phyloP scores from a whole-genome alignment of 2,329 filamentous ascomycete species.

The Claviceps paspali region DNA sequence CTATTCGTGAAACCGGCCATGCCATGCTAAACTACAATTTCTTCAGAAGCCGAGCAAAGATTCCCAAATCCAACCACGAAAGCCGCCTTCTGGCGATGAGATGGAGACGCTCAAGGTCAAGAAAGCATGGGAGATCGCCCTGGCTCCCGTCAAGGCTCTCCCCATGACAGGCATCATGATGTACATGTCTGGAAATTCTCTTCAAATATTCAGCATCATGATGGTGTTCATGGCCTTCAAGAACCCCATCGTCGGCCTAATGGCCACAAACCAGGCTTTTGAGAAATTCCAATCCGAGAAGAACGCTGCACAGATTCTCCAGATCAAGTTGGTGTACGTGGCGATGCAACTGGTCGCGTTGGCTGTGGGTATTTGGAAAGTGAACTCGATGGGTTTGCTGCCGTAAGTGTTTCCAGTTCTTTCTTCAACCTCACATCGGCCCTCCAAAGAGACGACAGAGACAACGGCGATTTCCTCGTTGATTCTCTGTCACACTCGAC shows the following conservation, averaged over 20 bases:
- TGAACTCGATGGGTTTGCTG: conserved; percentile 89
- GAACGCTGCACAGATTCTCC: conserved; percentile 56
- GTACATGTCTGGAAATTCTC: conserved; percentile 98
- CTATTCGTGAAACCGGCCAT: background rate
- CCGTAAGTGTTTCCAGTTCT: conserved; percentile 43
- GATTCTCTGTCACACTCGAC: too few relatives aligned
- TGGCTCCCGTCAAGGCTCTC: conserved; percentile 82
- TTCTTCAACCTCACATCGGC: background rate
- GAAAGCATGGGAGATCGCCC: conserved; percentile 95
- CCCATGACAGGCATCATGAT: conserved; percentile 99
- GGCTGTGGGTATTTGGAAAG: conserved; percentile 84
- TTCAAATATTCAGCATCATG: conserved; percentile 99
- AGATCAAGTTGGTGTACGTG: conserved; percentile 79
- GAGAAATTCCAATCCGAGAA: conserved; percentile 75
- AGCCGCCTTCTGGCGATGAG: conserved; percentile 61
- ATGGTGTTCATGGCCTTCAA: conserved; percentile 99
- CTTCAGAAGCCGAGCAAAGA: conserved; percentile 36
- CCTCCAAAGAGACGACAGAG: background rate
- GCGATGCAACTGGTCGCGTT: conserved; percentile 73
- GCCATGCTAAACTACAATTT: conserved; percentile 2
- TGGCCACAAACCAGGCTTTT: conserved; percentile 77
- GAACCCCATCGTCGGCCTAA: conserved; percentile 73
- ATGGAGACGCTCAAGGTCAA: conserved; percentile 95
- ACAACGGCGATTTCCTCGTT: background rate
- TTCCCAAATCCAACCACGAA: conserved; percentile 36